Percentiles rank a stretch among this genome's conserved stretches.
phyloP scores from a whole-genome alignment of 352 stramenopile genomes.

The Globisporangium emineosum region DNA sequence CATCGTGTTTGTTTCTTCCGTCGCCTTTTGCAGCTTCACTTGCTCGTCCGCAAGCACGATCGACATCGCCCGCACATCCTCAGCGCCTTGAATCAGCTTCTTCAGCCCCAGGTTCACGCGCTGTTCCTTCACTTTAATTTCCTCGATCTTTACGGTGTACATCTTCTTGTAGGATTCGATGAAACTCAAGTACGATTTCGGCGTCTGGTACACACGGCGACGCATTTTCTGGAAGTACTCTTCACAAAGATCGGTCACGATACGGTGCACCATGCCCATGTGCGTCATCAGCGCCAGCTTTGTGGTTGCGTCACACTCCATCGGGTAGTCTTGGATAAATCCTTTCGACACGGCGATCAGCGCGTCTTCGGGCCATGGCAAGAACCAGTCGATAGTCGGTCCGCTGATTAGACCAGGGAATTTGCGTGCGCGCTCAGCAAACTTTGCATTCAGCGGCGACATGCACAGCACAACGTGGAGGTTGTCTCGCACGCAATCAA shows the following conservation, averaged over 20 bases:
- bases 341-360: conserved; percentile 96
- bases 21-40: conserved; percentile 96
- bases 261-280: conserved; percentile 98
- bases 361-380: conserved; percentile 98
- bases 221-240: conserved; percentile 99
- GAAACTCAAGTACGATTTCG: conserved; percentile 98
- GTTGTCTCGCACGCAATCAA: conserved; percentile 97
- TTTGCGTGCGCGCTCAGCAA: conserved; percentile 94
- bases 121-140: conserved; percentile 96
- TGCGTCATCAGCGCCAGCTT: conserved; percentile 93
- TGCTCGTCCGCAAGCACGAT: conserved; percentile 95
- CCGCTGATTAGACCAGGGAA: conserved; percentile 97
- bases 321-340: conserved; percentile 95
- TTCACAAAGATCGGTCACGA: conserved; percentile 96
- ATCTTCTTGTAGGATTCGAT: conserved; percentile 98
- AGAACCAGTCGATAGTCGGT: conserved; percentile 99
- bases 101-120: conserved; percentile 96
- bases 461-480: conserved; percentile 99
- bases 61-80: conserved; percentile 97
- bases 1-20: conserved; percentile 97
- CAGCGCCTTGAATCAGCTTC: conserved; percentile 96
- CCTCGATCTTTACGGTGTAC: conserved; percentile 93
- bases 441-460: conserved; percentile 98
- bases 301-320: conserved; percentile 90
- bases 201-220: conserved; percentile 96